Evolutionary conservation across 2,329 filamentous ascomycete genomes (phyloP), one percentile per base, ranked within the genome.

Genomic region (Xylariaceae sp.): DNA sequence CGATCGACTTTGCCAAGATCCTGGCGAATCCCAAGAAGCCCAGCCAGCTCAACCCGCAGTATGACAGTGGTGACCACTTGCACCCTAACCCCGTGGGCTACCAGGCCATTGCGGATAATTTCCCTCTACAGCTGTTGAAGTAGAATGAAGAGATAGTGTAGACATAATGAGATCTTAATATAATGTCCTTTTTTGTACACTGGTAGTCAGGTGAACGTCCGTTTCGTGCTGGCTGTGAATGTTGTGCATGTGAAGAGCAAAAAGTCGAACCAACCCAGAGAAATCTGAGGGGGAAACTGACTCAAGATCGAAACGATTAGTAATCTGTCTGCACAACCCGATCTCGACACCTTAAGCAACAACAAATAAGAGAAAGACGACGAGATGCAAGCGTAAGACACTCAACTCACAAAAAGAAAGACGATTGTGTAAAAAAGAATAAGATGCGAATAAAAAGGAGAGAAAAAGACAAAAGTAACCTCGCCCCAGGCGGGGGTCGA

Each of bases 1-100:
- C 85, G 2, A 71, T 88, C 30, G 86, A 89, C 69, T 88, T 89
- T 65, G 84, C 86, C 66, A 74, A 70, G 44, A 72, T 83, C 11
- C 65, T 88, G 42, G 77, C 80, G 9, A 78, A 88, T 69, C 75
- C 78, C 11, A 72, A 72, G 3, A 75, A 78, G 34, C 72, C 73
- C 17, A 78, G 76, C n/a, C 75, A 78, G 66, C 66, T 89, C 68
- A 76, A 75, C 18, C 68, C 70, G 10, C 67, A 76, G 60, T 87
- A 78, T 64, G 80, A 88, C 64, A 79, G 80, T 0, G 86, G 86
- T 0, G 86, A 89, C 71, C 85, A 85, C 68, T 69, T 89, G 67
- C 86, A 89, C 74, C 82, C 83, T 0, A 86, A 81, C 68, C 78
- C 78, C 0, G 74, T 69, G 2, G 86, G 84, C 0, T 89, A 86